Conservation (phyloP, 352 stramenopile genomes). For the Stephanocyclus meneghinianus region DNA sequence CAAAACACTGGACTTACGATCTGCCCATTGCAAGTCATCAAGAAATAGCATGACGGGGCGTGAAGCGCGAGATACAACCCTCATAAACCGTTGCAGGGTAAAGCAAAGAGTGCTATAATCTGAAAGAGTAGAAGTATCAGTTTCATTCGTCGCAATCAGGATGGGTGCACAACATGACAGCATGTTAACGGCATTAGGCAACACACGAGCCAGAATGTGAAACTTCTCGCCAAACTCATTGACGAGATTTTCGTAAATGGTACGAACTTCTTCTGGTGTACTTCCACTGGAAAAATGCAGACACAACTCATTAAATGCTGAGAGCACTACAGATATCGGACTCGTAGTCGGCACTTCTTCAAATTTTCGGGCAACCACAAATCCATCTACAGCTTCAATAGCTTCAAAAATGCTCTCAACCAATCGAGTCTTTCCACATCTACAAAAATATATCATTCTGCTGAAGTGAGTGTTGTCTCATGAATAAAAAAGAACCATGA, state of each 20-base stretch:
- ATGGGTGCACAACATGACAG: neutral
- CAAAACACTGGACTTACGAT: neutral
- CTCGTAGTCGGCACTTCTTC: conserved; percentile 40
- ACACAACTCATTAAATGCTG: conserved; percentile 49
- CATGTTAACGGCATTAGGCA: conserved; percentile 28
- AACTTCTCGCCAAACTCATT: conserved; percentile 36
- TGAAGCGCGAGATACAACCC: conserved; percentile 42
- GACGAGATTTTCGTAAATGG: conserved; percentile 26
- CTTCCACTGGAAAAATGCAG: conserved; percentile 10
- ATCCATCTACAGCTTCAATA: neutral
- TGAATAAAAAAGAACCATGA: neutral
- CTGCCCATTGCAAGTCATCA: conserved; percentile 54
- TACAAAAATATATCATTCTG: neutral
- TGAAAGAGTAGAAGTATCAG: neutral
- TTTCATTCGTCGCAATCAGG: neutral
- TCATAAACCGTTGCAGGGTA: conserved; percentile 44
- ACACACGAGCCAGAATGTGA: conserved; percentile 16
- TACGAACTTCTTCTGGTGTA: conserved; percentile 17
- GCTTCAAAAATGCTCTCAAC: neutral
- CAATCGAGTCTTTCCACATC: neutral
- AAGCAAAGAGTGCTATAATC: conserved; percentile 13
- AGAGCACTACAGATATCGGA: conserved; percentile 35
- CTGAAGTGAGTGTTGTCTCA: neutral
- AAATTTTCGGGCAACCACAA: conserved; percentile 18
- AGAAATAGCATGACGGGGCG: conserved; percentile 52